Conservation (phyloP, 305 asterid genomes). For the Rubia occidens region DNA sequence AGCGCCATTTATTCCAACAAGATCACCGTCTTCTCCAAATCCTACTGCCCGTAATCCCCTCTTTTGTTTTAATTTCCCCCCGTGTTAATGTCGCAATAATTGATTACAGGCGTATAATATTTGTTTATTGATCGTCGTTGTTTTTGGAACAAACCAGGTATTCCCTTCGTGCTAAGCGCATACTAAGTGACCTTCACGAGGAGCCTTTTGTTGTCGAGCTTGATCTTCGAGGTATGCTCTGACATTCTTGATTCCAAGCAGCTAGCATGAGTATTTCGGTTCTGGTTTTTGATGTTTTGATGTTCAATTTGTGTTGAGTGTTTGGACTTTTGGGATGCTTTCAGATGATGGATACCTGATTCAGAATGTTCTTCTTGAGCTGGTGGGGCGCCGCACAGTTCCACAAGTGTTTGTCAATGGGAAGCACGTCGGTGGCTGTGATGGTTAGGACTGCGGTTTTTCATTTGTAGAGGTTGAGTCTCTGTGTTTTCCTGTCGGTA, state of each 20-base stretch:
- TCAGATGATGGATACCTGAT: slow-evolving; percentile 76
- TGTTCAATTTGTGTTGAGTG: background rate
- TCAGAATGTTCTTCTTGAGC: slow-evolving; percentile 68
- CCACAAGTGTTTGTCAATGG: slow-evolving; percentile 95
- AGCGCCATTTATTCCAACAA: slow-evolving; percentile 69
- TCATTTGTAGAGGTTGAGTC: background rate
- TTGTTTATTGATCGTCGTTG: background rate
- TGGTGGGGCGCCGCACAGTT: slow-evolving; percentile 77
- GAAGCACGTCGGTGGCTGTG: slow-evolving; percentile 91
- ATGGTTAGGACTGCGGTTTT: slow-evolving; percentile 38
- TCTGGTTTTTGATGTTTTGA: background rate
- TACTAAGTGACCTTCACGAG: slow-evolving; percentile 64
- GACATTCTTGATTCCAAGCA: background rate
- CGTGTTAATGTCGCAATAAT: background rate
- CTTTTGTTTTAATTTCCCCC: background rate
- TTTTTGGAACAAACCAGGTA: slow-evolving; percentile 38
- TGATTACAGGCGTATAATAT: too few relatives aligned
- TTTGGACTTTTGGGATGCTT: slow-evolving; percentile 13
- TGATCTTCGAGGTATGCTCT: slow-evolving; percentile 69
- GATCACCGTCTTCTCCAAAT: slow-evolving; percentile 85
- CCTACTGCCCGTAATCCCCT: slow-evolving; percentile 77
- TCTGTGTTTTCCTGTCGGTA: background rate
- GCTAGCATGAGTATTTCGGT: background rate
- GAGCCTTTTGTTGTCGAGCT: slow-evolving; percentile 86
- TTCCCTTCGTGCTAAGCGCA: slow-evolving; percentile 50